Base-by-base conservation (phyloP, 148 eudicot genomes). In the Rhododendron henanense region DNA sequence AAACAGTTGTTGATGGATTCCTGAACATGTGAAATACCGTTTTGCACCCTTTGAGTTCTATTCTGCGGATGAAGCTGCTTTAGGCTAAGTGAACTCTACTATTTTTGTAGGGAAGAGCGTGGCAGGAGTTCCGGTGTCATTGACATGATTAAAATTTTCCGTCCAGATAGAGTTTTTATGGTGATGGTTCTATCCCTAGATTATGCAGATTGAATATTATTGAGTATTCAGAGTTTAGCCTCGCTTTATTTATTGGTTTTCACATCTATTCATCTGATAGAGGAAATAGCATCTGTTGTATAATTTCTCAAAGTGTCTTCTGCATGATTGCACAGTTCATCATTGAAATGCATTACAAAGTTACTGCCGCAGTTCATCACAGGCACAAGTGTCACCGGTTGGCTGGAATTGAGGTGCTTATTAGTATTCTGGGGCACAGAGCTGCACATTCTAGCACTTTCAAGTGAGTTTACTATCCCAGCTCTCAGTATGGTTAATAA, bases 121-220 rank as follows among this genome's bases (percentile, higher is more conserved):
- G 53, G 88, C 37, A 85, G 86, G 84, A 89, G 84, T 55, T 82
- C 84, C 85, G 94, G 90, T 55, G 96, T 97, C 82, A 78, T 93
- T 78, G 99, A 97, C 92, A 97, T 93, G 92, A 93, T 97, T 44
- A 92, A 95, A 85, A 90, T 95, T 73, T 97, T 97, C 87, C 95
- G 98, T 47, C 96, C 98, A 37, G 98, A 95, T 89, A 92, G 99
- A 93, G 99, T 97, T 41, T 97, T 97, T 87, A 95, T 89, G 98
- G 99, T 95, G 82, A 90, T 87, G 79, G 10, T 85, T 31, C 31
- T n/a, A 2, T 69, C 85, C 53, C 21, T 86, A 31, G 44, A 87
- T 76, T 48, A 61, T 84, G 19, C 51, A 19, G 48, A 16, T 28
- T 71, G 28, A 28, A 39, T 33, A 23, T 37, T 69, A 41, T 83